These are phyloP conservation scores for Mrakia blollopis DNA, from an alignment of 768 basidiomycete genomes.

Conservation along the genomic window DNA sequence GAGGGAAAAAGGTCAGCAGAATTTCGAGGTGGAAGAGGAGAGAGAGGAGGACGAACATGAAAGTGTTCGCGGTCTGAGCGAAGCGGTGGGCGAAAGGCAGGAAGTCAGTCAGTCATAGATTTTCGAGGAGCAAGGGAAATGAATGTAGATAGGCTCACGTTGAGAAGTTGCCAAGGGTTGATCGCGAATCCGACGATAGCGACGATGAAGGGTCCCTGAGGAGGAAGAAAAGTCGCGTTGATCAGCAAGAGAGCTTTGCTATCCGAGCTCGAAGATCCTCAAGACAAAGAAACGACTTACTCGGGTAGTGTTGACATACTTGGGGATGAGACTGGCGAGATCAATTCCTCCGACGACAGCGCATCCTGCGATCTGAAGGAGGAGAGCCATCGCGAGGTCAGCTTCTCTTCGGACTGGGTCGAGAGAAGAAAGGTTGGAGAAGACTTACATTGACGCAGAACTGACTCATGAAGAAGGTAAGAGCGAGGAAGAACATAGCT, in stretches of 20 bases:
- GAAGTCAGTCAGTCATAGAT: neutral
- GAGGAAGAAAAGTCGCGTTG: neutral
- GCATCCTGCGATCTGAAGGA: conserved; percentile 35
- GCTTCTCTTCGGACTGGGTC: no score
- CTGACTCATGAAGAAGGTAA: conserved; percentile 38
- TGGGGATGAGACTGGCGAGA: conserved; percentile 31
- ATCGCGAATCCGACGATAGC: conserved; percentile 38
- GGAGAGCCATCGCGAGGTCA: neutral
- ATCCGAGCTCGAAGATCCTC: neutral
- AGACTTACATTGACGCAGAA: conserved; percentile 37
- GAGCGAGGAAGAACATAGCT: conserved; percentile 41
- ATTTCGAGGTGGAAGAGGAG: neutral
- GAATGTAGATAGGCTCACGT: neutral
- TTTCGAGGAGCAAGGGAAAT: no score
- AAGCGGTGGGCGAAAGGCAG: neutral
- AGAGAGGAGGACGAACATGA: conserved; percentile 21
- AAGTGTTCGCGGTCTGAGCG: conserved; percentile 34
- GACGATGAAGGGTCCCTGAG: conserved; percentile 30
- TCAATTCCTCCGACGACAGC: conserved; percentile 38
- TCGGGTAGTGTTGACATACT: conserved; percentile 8
- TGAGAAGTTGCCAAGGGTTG: conserved; percentile 37
- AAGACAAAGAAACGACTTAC: neutral
- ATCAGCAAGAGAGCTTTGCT: no score
- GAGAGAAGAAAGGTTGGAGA: neutral
- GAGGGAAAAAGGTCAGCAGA: neutral